Base-by-base conservation (phyloP, 2,329 filamentous ascomycete species). In the Cladophialophora immunda region DNA sequence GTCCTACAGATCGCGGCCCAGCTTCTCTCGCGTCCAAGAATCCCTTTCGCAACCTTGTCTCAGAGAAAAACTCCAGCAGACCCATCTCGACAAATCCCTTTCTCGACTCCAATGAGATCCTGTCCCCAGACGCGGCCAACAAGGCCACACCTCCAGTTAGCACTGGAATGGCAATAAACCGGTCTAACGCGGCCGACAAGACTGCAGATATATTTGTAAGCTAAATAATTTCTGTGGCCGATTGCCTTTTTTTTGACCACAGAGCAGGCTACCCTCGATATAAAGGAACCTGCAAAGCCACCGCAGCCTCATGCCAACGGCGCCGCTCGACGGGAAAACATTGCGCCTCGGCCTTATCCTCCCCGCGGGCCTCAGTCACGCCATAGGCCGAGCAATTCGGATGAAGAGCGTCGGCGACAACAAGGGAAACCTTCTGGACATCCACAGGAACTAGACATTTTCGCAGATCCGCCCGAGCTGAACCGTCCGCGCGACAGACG, bases 11-110 rank as follows among this genome's bases (percentile, higher is more conserved):
- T 27, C 68, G 70, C 19, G 68, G 68, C 45, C 56, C 69, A 17
- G 68, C 73, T 38, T 66, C 71, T 68, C 66, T 77, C 11, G 71
- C 73, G 34, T 84, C 82, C 45, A 84, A 84, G 68, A 84, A 84
- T 65, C 82, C 82, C 13, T 84, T 84, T 67, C 78, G 82, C 71
- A 84, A 83, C 69, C 81, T 80, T 64, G 77, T 81, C 19, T 69
- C 80, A 50, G 72, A 73, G 11, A 63, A 53, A 54, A 75, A 77
- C 61, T 74, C 69, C 57, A 66, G 69, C 62, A 76, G 72, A 50
- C 77, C 80, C 63, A 77, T 82, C 68, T 88, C 87, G 60, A 86
- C 84, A 54, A 90, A 90, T 72, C 88, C 88, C 29, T 90, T 90
- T 74, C 78, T 90, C 61, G 86, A 85, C 73, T 80, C 81, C 29